A percentile compares a stretch with the other conserved stretches of the same genome.
phyloP scores from a whole-genome alignment of 352 stramenopile species.

The Bremia lactucae region DNA sequence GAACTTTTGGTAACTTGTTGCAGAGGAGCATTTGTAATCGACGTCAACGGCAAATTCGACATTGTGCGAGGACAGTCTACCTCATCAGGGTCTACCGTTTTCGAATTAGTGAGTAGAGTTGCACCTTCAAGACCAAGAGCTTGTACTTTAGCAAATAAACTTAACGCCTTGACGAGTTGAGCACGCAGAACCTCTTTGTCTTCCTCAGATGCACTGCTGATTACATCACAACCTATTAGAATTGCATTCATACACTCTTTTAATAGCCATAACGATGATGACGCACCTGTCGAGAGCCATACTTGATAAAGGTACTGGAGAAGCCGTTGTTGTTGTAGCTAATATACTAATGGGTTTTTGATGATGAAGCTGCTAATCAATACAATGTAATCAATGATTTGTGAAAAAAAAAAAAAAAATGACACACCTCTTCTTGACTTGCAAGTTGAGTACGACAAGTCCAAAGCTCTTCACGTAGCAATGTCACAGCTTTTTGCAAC shows the following conservation, averaged over 20 bases:
- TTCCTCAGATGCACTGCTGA: conserved; percentile 8
- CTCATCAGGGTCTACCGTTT: conserved; percentile 7
- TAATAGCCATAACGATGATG: neutral
- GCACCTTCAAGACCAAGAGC: conserved; percentile 14
- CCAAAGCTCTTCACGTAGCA: conserved; percentile 15
- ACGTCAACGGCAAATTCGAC: conserved; percentile 7
- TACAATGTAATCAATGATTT: conserved; percentile 3
- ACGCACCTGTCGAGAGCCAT: conserved; percentile 7
- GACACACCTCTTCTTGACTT: conserved; percentile 13
- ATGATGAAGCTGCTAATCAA: conserved; percentile 8
- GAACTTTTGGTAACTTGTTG: neutral
- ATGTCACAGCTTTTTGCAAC: conserved; percentile 13
- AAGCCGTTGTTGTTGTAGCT: neutral
- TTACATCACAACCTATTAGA: conserved; percentile 1
- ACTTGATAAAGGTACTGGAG: conserved; percentile 1
- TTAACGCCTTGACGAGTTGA: conserved; percentile 12
- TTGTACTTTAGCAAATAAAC: conserved; percentile 21
- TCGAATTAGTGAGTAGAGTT: conserved; percentile 7
- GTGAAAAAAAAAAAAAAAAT: neutral
- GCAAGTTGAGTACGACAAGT: conserved; percentile 6
- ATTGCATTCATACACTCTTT: neutral
- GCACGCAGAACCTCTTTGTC: conserved; percentile 9
- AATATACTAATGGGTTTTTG: conserved; percentile 1
- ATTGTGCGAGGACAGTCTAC: conserved; percentile 5
- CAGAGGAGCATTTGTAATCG: conserved; percentile 1